These are phyloP conservation scores for Penicillium sp. DNA, from an alignment of 2,329 filamentous ascomycete species.

Conservation along the genomic window DNA sequence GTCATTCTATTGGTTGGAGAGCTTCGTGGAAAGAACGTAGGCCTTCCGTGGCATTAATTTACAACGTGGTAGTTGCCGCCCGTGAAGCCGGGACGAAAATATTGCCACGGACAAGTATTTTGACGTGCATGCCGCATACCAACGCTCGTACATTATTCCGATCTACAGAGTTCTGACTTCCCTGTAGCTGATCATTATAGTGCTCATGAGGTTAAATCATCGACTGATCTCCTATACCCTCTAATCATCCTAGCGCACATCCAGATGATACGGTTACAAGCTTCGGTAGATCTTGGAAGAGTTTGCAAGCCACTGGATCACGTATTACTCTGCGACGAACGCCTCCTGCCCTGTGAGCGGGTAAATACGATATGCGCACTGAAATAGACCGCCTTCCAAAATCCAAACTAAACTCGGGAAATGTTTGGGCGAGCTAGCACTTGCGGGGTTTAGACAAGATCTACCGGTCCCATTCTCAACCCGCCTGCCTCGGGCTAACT, in stretches of 20 bases:
- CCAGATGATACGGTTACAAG: neutral
- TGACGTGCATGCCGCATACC: neutral
- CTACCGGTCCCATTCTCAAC: conserved; percentile 1
- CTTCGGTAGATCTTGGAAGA: neutral
- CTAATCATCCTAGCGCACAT: neutral
- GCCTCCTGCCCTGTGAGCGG: neutral
- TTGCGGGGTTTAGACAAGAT: neutral
- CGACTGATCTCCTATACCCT: neutral
- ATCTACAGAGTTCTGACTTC: neutral
- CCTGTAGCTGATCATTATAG: neutral
- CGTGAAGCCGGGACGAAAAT: neutral
- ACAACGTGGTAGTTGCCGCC: neutral
- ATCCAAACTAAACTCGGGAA: neutral
- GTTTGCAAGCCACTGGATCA: neutral
- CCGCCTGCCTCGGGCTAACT: conserved; percentile 7
- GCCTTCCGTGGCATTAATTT: neutral
- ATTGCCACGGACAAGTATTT: neutral
- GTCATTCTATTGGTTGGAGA: conserved; percentile 8
- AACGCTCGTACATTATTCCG: neutral
- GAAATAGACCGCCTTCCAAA: neutral
- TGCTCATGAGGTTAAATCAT: neutral
- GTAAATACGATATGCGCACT: neutral
- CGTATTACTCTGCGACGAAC: neutral
- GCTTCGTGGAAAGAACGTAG: neutral
- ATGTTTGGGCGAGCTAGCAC: neutral